These are phyloP conservation scores for Jackrogersella minutella DNA, from an alignment of 495 filamentous ascomycete species.

Conservation along the genomic window DNA sequence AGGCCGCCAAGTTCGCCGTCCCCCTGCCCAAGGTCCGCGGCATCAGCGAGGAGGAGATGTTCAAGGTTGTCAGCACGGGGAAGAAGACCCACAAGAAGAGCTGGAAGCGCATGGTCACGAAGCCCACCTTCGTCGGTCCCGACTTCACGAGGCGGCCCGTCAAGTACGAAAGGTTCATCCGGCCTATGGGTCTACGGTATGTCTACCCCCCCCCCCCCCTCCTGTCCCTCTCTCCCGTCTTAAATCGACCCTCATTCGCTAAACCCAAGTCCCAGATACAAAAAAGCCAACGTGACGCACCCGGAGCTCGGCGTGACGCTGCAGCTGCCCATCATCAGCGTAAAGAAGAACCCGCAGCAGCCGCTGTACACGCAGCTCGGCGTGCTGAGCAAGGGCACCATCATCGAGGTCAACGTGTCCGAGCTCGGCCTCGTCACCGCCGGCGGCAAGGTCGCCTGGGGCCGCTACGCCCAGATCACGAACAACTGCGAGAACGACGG, in stretches of 20 bases:
- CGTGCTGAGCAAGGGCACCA: slow-evolving; percentile 92
- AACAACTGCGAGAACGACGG: slow-evolving; percentile 74
- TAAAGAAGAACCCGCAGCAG: slow-evolving; percentile 99
- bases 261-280: slow-evolving; percentile 91
- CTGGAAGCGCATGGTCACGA: slow-evolving; percentile 96
- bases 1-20: slow-evolving; percentile 91
- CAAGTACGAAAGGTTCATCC: slow-evolving; percentile 90
- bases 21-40: slow-evolving; percentile 94
- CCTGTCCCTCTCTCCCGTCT: background rate
- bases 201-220: background rate
- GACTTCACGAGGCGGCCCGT: slow-evolving; percentile 93
- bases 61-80: slow-evolving; percentile 96
- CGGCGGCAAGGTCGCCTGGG: slow-evolving; percentile 92
- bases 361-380: slow-evolving; percentile 94
- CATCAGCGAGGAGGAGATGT: slow-evolving; percentile 97
- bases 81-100: slow-evolving; percentile 67
- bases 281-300: slow-evolving; percentile 93
- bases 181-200: slow-evolving; percentile 33
- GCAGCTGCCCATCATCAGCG: slow-evolving; percentile 88
- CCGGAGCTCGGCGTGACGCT: slow-evolving; percentile 88
- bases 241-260: too few species aligned
- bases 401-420: slow-evolving; percentile 94
- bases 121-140: slow-evolving; percentile 72
- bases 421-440: slow-evolving; percentile 94
- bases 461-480: slow-evolving; percentile 71